phyloP scores from a whole-genome alignment of 2,329 filamentous ascomycete species.

The Orbilia brochopaga region DNA sequence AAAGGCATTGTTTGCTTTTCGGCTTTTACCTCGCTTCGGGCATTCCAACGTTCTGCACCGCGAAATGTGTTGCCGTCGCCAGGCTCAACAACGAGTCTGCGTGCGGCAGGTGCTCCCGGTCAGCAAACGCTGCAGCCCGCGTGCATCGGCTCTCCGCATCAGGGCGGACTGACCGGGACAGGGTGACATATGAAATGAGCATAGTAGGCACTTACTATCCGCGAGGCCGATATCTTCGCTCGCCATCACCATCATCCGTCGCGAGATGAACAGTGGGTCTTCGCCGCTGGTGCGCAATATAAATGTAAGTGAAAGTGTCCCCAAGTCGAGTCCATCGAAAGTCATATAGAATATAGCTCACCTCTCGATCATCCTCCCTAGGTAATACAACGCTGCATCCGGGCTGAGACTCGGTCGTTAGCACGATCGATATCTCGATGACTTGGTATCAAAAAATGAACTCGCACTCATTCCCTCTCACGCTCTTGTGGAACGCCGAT shows the following conservation, averaged over 20 bases:
- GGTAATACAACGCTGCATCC: slow-evolving; percentile 90
- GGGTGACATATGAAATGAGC: background rate
- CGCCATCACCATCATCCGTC: slow-evolving; percentile 91
- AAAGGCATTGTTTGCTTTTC: slow-evolving; percentile 25
- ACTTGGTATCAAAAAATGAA: background rate
- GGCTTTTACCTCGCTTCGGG: slow-evolving; percentile 80
- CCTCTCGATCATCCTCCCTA: slow-evolving; percentile 80
- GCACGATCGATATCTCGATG: slow-evolving; percentile 6
- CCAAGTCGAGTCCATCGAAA: slow-evolving; percentile 8
- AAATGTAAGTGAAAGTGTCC: too few relatives aligned
- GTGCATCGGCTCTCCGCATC: slow-evolving; percentile 57
- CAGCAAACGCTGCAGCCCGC: slow-evolving; percentile 64
- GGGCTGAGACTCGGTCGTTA: slow-evolving; percentile 57
- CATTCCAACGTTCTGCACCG: slow-evolving; percentile 91
- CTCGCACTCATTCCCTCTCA: slow-evolving; percentile 74
- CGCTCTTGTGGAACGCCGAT: slow-evolving; percentile 93
- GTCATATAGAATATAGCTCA: background rate
- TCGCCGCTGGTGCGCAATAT: slow-evolving; percentile 84
- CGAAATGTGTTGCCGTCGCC: slow-evolving; percentile 83
- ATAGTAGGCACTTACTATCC: slow-evolving; percentile 25
- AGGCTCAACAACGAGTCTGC: slow-evolving; percentile 73
- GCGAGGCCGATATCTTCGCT: slow-evolving; percentile 71
- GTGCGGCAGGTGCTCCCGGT: too few relatives aligned
- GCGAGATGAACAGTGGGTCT: slow-evolving; percentile 88
- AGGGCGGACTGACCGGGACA: background rate